Evolutionary conservation across 2,329 filamentous ascomycete species (phyloP).

Genomic region (Ceratocystis diversiconidia): DNA sequence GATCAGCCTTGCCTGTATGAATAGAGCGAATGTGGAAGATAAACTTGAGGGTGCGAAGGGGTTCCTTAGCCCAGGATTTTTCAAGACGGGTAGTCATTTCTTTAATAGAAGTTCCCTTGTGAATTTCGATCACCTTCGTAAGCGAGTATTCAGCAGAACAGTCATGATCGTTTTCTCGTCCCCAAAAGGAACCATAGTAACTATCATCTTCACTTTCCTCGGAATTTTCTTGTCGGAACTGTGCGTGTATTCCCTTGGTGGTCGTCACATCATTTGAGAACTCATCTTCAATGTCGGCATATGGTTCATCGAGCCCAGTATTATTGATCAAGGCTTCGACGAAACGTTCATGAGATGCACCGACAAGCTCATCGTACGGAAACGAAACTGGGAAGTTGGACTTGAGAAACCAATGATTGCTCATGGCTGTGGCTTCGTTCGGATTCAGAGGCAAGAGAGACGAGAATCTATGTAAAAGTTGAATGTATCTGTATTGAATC

Average conservation of each 20-base stretch:
- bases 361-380: constrained; percentile 22
- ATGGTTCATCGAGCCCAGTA: constrained; percentile 19
- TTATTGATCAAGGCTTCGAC: constrained; percentile 34
- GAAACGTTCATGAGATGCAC: constrained; percentile 15
- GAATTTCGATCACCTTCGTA: no score
- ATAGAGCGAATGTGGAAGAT: not conserved
- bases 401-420: constrained; percentile 28
- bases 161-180: no score
- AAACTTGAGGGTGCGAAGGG: not conserved
- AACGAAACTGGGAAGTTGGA: constrained; percentile 28
- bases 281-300: constrained; percentile 32
- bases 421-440: not conserved
- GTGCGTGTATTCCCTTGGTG: not conserved
- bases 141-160: no score
- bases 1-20: constrained; percentile 41
- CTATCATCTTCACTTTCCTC: not conserved
- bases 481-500: no score
- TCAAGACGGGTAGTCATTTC: not conserved
- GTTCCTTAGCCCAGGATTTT: not conserved
- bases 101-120: no score
- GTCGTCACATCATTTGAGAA: not conserved
- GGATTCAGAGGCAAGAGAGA: not conserved
- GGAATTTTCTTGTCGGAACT: not conserved
- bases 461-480: not conserved
- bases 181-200: not conserved